Evolutionary conservation across 2,329 filamentous ascomycete genomes (phyloP).

Genomic region (Herpotrichia juniperi): DNA sequence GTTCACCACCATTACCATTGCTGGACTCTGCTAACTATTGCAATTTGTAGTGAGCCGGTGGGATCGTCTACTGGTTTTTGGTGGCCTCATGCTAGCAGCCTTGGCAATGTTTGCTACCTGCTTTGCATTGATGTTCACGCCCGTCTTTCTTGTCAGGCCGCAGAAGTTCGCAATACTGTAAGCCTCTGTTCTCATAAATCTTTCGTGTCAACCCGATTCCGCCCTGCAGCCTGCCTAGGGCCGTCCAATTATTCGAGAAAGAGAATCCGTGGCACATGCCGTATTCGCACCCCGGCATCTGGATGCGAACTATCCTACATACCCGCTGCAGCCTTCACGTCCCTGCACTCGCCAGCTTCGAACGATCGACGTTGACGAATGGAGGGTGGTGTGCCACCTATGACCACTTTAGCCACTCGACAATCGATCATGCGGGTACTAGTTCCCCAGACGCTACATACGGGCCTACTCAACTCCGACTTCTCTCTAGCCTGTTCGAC

Average conservation of each 20-base stretch:
- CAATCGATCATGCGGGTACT: conserved; percentile 50
- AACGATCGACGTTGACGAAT: conserved; percentile 25
- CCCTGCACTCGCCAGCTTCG: conserved; percentile 19
- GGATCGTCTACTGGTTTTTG: conserved; percentile 94
- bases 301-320: conserved; percentile 37
- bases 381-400: conserved; percentile 31
- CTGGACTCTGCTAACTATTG: conserved; percentile 38
- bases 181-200: not conserved
- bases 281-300: conserved; percentile 26
- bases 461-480: conserved; percentile 36
- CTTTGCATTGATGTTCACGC: conserved; percentile 81
- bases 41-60: conserved; percentile 81
- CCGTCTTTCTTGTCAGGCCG: conserved; percentile 75
- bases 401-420: conserved; percentile 44
- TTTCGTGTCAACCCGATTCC: conserved; percentile 14
- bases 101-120: conserved; percentile 91
- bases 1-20: conserved; percentile 25
- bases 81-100: conserved; percentile 86
- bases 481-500: conserved; percentile 27
- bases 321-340: conserved; percentile 9
- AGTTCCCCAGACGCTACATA: conserved; percentile 45
- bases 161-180: conserved; percentile 63
- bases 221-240: conserved; percentile 25
- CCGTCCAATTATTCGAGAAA: conserved; percentile 24
- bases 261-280: conserved; percentile 33